Evolutionary conservation across 257 asterid genomes (phyloP).

Genomic region (Jacaranda mimosifolia): DNA sequence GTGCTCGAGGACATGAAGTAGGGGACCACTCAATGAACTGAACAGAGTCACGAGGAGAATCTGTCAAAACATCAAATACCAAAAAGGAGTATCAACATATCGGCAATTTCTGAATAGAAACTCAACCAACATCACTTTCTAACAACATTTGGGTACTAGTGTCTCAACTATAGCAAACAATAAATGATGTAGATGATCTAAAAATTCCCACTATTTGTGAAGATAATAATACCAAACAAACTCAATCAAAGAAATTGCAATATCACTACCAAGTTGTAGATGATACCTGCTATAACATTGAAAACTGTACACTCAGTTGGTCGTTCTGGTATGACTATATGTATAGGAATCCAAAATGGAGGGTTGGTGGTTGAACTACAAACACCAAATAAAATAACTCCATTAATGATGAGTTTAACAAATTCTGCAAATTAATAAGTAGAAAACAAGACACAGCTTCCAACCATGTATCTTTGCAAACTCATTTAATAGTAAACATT

Average conservation of each 20-base stretch:
- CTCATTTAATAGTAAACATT: constrained; percentile 6
- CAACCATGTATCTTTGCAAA: not conserved
- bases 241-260: not conserved
- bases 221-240: constrained; percentile 7
- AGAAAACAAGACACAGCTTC: constrained; percentile 20
- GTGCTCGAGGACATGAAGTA: constrained; percentile 87
- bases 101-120: constrained; percentile 13
- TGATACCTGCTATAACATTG: constrained; percentile 95
- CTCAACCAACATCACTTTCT: constrained; percentile 15
- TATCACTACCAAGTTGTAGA: constrained; percentile 34
- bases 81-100: constrained; percentile 13
- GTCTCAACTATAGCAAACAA: constrained; percentile 26
- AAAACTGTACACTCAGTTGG: constrained; percentile 96
- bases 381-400: constrained; percentile 34
- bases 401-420: constrained; percentile 23
- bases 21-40: constrained; percentile 99
- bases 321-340: constrained; percentile 94
- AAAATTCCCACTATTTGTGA: constrained; percentile 10
- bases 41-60: constrained; percentile 97
- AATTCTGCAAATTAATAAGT: constrained; percentile 8
- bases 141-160: constrained; percentile 17
- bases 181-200: constrained; percentile 10
- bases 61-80: constrained; percentile 52
- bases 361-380: constrained; percentile 88
- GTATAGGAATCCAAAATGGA: constrained; percentile 99